Conservation (phyloP, 257 asterid genomes). For the Nicotiana knightiana region DNA sequence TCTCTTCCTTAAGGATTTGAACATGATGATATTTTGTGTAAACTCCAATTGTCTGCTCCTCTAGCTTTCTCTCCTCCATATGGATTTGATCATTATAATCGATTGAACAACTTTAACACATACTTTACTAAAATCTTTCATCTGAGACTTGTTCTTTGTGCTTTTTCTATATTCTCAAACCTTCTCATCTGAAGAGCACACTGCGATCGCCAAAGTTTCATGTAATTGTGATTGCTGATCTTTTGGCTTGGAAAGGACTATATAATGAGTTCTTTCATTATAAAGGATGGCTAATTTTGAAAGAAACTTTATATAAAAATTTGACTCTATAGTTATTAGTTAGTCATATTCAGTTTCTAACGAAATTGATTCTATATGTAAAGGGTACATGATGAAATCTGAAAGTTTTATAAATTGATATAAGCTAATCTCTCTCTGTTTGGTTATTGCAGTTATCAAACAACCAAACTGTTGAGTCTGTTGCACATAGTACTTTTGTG, state of each 20-base stretch:
- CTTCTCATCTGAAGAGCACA: constrained; percentile 34
- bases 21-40: too few relatives aligned
- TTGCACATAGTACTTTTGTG: constrained; percentile 16
- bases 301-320: neutral
- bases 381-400: neutral
- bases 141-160: neutral
- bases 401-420: neutral
- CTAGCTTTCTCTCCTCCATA: too few relatives aligned
- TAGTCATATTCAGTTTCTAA: neutral
- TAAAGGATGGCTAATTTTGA: neutral
- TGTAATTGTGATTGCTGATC: constrained; percentile 27
- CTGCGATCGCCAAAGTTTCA: constrained; percentile 38
- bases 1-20: too few relatives aligned
- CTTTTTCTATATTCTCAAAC: constrained; percentile 31
- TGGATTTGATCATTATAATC: too few relatives aligned
- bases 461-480: constrained; percentile 8
- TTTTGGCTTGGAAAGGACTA: neutral
- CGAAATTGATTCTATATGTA: neutral
- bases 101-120: neutral
- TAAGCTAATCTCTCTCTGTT: neutral
- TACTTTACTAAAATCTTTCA: neutral
- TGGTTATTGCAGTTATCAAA: constrained; percentile 20
- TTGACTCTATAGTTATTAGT: neutral
- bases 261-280: neutral
- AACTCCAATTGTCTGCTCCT: too few relatives aligned